Conservation (phyloP, 768 basidiomycete genomes). For the Mycena vitilis region DNA sequence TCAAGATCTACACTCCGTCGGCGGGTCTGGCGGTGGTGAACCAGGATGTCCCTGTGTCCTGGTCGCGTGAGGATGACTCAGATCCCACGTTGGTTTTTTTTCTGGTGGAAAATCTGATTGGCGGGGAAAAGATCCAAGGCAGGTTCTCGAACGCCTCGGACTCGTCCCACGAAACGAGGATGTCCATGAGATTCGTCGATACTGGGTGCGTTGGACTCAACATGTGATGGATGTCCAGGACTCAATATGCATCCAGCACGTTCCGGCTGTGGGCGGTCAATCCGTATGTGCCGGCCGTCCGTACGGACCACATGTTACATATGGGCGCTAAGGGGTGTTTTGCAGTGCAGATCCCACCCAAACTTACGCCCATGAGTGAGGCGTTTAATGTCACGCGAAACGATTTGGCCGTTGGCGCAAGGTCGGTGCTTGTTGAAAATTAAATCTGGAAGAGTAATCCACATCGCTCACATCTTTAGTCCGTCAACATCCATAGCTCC, state of each 20-base stretch:
- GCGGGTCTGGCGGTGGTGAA: neutral
- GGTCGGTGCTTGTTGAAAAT: too few relatives aligned
- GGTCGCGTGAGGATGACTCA: neutral
- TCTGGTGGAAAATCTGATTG: slow-evolving; percentile 11
- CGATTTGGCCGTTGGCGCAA: neutral
- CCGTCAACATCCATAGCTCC: too few relatives aligned
- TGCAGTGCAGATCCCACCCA: neutral
- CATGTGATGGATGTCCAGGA: neutral
- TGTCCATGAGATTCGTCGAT: neutral
- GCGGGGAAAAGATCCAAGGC: neutral
- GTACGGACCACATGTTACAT: neutral
- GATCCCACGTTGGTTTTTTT: slow-evolving; percentile 7
- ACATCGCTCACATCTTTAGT: too few relatives aligned
- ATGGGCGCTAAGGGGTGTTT: neutral
- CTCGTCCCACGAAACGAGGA: neutral
- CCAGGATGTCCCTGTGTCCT: neutral
- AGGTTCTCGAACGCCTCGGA: neutral
- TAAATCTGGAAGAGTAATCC: too few relatives aligned
- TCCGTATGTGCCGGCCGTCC: slow-evolving; percentile 1
- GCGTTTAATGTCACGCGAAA: neutral
- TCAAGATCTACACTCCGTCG: slow-evolving; percentile 14
- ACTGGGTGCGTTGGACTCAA: slow-evolving; percentile 6
- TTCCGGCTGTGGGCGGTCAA: slow-evolving; percentile 27
- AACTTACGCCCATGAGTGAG: slow-evolving; percentile 11
- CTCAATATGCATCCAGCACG: neutral